Evolutionary conservation across 2,329 filamentous ascomycete species (phyloP), one percentile per base, ranked within the genome.

Genomic region (Beauveria scarabaeidicola): DNA sequence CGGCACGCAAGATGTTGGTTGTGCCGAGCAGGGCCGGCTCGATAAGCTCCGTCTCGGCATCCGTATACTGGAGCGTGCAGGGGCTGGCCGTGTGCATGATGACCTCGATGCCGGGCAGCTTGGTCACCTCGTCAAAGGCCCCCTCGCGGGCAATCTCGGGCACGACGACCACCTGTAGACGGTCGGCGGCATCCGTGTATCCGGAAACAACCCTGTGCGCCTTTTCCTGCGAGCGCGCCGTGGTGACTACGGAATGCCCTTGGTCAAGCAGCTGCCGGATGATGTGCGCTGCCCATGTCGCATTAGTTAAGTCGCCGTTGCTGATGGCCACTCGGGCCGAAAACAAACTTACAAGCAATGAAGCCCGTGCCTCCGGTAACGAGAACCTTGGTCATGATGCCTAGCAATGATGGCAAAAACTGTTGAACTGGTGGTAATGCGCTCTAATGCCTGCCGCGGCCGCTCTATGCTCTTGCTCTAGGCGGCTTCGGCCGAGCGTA

Each of bases 141-240:
- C 81, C 80, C 47, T 84, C 80, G 67, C 85, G 73, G 3, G 89
- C 88, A 64, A 96, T 88, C 68, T 96, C 90, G n/a, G 94, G 85
- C 59, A 70, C 75, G 11, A 81, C 73, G 36, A 73, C 67, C 21
- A 85, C 77, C 36, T 75, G 73, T 15, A 43, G 40, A 36, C 32
- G 32, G n/a, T 43, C n/a, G 15, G 15, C 3, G n/a, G 15, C 40
- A 15, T 76, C 74, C 61, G 66, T 67, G 67, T 82, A 75, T 11
- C 79, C 77, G 55, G 74, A 72, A 48, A 77, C 77, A 62, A 85
- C 80, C 64, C 74, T 75, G 46, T 74, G 64, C 17, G 81, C 81
- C 67, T 84, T 83, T 47, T 76, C 74, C 63, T 82, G 75, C 48
- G 76, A 77, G 46, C 81, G 78, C 54, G 83, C 81, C 1, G 81